These are phyloP conservation scores for Aspergillus oerlinghausenensis DNA, from an alignment of 2,329 filamentous ascomycete genomes.

Conservation along the genomic window DNA sequence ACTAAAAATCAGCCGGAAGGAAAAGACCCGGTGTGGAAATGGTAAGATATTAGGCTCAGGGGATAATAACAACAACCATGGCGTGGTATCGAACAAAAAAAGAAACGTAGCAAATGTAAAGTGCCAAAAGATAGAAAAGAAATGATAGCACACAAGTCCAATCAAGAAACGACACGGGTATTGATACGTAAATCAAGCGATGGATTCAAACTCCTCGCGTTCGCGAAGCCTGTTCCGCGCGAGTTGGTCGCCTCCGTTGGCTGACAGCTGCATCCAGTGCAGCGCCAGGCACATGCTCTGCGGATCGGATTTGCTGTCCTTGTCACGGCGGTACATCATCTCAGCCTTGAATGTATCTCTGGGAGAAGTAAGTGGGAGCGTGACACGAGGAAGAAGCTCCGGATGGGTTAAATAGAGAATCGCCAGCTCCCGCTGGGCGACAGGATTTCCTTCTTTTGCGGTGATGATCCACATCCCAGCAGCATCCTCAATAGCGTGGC, in stretches of 20 bases:
- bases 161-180: conserved; percentile 7
- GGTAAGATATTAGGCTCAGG: conserved; percentile 1
- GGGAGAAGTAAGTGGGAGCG: conserved; percentile 76
- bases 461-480: conserved; percentile 89
- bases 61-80: conserved; percentile 2
- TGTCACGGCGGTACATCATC: conserved; percentile 64
- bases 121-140: conserved; percentile 3
- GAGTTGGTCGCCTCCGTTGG: conserved; percentile 78
- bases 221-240: conserved; percentile 79
- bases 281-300: conserved; percentile 89
- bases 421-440: conserved; percentile 86
- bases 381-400: conserved; percentile 73
- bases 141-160: conserved; percentile 1
- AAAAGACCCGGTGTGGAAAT: not conserved
- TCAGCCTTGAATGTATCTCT: conserved; percentile 87
- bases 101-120: not conserved
- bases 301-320: conserved; percentile 69
- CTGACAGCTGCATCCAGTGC: conserved; percentile 94
- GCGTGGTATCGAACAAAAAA: conserved; percentile 14
- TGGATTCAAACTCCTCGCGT: conserved; percentile 57
- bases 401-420: conserved; percentile 91
- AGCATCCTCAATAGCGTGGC: conserved; percentile 60
- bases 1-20: not conserved
- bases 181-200: conserved; percentile 39
- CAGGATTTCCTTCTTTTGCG: conserved; percentile 83